Evolutionary conservation across 2,329 filamentous ascomycete species (phyloP).

Genomic region (Pseudonectria foliicola): DNA sequence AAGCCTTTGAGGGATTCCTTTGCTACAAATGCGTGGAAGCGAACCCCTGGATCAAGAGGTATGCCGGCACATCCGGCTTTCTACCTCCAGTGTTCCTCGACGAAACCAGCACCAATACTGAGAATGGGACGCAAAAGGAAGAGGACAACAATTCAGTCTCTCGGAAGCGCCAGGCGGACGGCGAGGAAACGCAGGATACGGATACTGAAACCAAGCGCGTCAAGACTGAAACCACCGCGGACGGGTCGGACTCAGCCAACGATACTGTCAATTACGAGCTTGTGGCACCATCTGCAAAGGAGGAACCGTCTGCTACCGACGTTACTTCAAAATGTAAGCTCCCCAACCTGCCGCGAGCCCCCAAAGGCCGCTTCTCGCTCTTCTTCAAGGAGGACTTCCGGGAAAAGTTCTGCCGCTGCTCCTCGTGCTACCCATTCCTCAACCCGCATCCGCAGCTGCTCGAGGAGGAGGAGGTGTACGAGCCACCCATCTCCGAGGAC

Average conservation of each 20-base stretch:
- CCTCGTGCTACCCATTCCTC: conserved; percentile 69
- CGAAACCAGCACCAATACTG: conserved; percentile 6
- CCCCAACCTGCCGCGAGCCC: conserved; percentile 47
- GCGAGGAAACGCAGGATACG: conserved; percentile 31
- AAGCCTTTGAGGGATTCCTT: conserved; percentile 81
- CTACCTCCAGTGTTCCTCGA: conserved; percentile 59
- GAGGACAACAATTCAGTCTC: conserved; percentile 14
- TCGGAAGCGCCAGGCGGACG: conserved; percentile 63
- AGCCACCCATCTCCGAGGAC: conserved; percentile 74
- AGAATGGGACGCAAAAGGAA: conserved; percentile 10
- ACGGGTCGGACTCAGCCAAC: no score
- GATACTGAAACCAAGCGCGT: conserved; percentile 42
- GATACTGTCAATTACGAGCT: neutral
- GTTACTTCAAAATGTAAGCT: conserved; percentile 49
- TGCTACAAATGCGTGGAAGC: conserved; percentile 91
- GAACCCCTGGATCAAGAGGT: conserved; percentile 85
- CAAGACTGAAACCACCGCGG: conserved; percentile 34
- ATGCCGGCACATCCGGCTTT: conserved; percentile 75
- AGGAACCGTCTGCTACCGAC: conserved; percentile 10
- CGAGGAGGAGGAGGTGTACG: conserved; percentile 90
- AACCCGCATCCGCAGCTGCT: conserved; percentile 70
- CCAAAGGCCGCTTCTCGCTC: conserved; percentile 62
- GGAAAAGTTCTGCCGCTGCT: conserved; percentile 73
- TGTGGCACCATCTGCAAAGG: conserved; percentile 1
- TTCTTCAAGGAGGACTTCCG: conserved; percentile 79